Percentiles rank a stretch among this genome's conserved stretches.
phyloP scores from a whole-genome alignment of 805 yeast genomes.

The Helenozyma baotianmanensis region DNA sequence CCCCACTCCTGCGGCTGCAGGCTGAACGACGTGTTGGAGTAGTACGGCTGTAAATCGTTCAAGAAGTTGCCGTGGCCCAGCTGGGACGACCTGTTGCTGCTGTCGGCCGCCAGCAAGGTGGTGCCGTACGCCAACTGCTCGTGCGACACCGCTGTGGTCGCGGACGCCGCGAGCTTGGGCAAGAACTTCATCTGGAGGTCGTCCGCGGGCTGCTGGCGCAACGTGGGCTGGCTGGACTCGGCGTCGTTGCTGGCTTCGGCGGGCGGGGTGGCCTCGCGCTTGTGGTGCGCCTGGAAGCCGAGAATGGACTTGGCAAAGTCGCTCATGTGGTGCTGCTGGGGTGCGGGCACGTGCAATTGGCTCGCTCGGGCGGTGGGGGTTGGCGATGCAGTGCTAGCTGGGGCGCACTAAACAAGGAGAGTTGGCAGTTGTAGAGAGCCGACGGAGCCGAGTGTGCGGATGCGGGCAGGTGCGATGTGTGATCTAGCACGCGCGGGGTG shows the following conservation, averaged over 20 bases:
- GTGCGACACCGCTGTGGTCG: conserved; percentile 66
- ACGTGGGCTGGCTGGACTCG: conserved; percentile 2
- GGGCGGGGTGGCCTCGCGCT: conserved; percentile 21
- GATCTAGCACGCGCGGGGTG: no score
- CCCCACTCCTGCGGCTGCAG: conserved; percentile 22
- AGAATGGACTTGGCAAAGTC: conserved; percentile 44
- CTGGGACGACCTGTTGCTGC: no score
- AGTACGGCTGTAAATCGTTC: conserved; percentile 17
- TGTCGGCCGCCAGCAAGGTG: conserved; percentile 26
- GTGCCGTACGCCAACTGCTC: conserved; percentile 67
- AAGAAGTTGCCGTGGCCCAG: conserved; percentile 9
- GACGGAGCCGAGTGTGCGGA: no score
- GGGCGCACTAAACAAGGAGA: no score
- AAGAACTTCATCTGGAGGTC: conserved; percentile 18
- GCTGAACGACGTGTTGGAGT: conserved; percentile 13
- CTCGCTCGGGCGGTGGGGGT: no score
- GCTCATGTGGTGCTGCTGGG: no score
- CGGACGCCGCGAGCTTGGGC: conserved; percentile 42
- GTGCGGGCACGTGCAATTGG: neutral
- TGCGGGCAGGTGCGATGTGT: no score
- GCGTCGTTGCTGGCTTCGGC: conserved; percentile 5
- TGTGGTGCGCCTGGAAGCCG: conserved; percentile 36
- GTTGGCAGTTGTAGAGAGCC: no score
- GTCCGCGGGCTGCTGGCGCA: conserved; percentile 1
- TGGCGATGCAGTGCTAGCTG: no score